Base-by-base conservation (phyloP, 768 basidiomycete genomes). In the Phylloporus sp. region DNA sequence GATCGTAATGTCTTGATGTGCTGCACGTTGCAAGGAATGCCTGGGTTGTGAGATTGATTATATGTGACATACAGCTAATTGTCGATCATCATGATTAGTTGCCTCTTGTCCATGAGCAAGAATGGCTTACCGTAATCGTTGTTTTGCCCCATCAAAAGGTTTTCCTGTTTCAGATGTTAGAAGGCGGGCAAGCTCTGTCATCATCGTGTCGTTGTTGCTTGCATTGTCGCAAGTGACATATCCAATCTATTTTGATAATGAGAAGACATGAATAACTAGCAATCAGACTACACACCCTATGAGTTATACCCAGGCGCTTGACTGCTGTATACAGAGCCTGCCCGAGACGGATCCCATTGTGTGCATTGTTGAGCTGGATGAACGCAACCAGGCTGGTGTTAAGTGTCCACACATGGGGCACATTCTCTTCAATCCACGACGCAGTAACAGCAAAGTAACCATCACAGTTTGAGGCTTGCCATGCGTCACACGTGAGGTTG, bases 401-500 rank as follows among this genome's bases (percentile, higher is more conserved):
- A 8, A 71, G 57, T 22, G 50, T 49, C 71, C 71, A 76, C 12
- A 50, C n/a, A 6, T 44, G 23, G 0, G 41, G 50, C 4, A 2
- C 0, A 10, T 51, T 22, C 12, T n/a, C n/a, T n/a, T n/a, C n/a
- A n/a, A n/a, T n/a, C n/a, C n/a, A n/a, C n/a, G n/a, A n/a, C n/a
- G n/a, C 39, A 29, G 54, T 76, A 8, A 76, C 66, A 1, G 70
- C 70, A 50, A 75, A 72, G 55, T 76, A 76, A 0, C 59, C 60
- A 45, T 75, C 68, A 0, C 45, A 53, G 50, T 75, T 75, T 7
- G 43, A 53, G 0, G 75, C 76, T 42, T 73, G 71, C 74, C 74
- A 76, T 2, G 63, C 69, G 48, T 77, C 70, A 49, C 68, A 71
- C 0, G 74, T 76, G 2, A 73, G 44, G 28, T 53, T 71, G n/a